Evolutionary conservation across 768 basidiomycete species (phyloP), one percentile per base, ranked within the genome.

Genomic region (Boletus sp.): DNA sequence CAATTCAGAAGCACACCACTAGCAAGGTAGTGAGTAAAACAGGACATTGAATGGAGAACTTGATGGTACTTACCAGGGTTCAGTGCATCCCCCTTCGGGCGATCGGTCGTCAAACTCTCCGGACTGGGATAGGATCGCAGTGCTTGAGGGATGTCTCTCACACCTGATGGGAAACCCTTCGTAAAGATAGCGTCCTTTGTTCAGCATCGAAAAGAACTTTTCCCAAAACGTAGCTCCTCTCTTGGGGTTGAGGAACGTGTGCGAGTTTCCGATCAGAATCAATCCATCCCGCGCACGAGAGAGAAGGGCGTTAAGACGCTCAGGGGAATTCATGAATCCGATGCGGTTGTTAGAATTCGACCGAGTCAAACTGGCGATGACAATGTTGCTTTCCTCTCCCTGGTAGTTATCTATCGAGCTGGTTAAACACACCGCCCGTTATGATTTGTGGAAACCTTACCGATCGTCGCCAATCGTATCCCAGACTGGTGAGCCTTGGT

Each of bases 301-400:
- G 12, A 90, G 75, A 2, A 89, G 73, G n/a, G 89, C 87, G 50
- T 87, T 90, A 20, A 89, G 70, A 32, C 88, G 82, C 68, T 90
- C 86, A 0, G 85, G 82, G 1, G 87, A 78, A 40, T 66, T 73
- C 87, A 90, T 87, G 70, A 89, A 89, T 0, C 88, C 88, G 28
- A 89, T 90, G 59, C 78, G 80, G 50, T 78, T 67, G 0, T 71
- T 59, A 0, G 71, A 12, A 57, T 89, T 89, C 64, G 86, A 87
- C 40, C 87, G 70, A 0, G 84, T 86, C 24, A 90, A 67, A 14
- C 80, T 83, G 17, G 77, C 76, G 24, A 90, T 76, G 41, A 90
- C 84, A 39, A 90, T 83, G 32, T 89, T 78, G 40, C 84, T 83
- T 66, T 89, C 87, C 62, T 90, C 88, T 10, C 87, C 87, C 63